phyloP scores from a whole-genome alignment of 805 yeast species.

The Metschnikowia bowlesiae region DNA sequence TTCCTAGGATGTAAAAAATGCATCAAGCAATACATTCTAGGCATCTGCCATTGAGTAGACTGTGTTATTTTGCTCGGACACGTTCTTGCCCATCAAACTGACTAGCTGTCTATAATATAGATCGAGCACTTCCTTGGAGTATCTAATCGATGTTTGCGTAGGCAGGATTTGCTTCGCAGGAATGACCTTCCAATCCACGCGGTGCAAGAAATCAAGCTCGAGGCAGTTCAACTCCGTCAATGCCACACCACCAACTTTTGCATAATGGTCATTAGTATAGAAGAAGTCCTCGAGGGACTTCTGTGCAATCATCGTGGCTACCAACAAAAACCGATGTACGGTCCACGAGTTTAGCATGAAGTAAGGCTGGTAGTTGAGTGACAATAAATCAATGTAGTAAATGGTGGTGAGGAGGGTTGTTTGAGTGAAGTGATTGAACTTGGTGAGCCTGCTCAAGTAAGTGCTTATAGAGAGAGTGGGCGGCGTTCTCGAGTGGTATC shows the following conservation, averaged over 20 bases:
- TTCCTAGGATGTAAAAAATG: background rate
- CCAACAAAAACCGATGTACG: conserved; percentile 84
- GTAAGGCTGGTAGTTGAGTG: conserved; percentile 65
- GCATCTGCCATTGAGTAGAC: conserved; percentile 6
- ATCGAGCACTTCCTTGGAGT: conserved; percentile 36
- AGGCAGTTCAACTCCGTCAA: conserved; percentile 76
- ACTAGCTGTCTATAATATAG: conserved; percentile 38
- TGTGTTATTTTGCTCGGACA: conserved; percentile 13
- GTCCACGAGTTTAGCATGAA: conserved; percentile 88
- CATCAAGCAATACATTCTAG: background rate
- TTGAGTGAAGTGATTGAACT: conserved; percentile 80
- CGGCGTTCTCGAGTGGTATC: conserved; percentile 92
- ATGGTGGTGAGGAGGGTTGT: conserved; percentile 76
- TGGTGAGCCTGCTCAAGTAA: conserved; percentile 64
- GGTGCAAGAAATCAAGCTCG: conserved; percentile 79
- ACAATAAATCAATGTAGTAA: conserved; percentile 84
- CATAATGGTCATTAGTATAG: conserved; percentile 89
- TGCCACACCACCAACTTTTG: conserved; percentile 93
- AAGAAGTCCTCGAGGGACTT: conserved; percentile 92
- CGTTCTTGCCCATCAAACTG: conserved; percentile 37
- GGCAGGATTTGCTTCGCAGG: conserved; percentile 32
- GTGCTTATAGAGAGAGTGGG: conserved; percentile 80
- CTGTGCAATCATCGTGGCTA: conserved; percentile 87
- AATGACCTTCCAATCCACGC: conserved; percentile 65
- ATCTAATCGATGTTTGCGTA: conserved; percentile 22